Evolutionary conservation across 345 rosid species (phyloP), one percentile per base, ranked within the genome.

Genomic region (Populus tremula): DNA sequence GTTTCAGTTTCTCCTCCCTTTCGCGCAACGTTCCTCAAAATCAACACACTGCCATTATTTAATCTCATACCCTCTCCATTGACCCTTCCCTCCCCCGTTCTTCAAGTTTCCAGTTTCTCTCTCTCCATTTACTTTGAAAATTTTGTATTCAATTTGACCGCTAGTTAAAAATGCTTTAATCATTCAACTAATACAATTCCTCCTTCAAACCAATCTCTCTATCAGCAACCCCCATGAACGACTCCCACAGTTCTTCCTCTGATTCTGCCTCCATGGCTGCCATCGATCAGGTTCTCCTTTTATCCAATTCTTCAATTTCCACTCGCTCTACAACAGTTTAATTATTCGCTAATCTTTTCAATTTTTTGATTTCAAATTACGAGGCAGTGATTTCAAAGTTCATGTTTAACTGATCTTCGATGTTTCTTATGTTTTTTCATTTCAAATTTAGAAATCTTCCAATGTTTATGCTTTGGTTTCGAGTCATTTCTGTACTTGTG

Each of bases 231-330:
- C 83, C 84, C 86, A 95, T 95, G 98, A 89, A 85, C 85, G 97
- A 88, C 81, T 93, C 94, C 43, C 92, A 75, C 25, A 71, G 78
- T n/a, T 76, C 88, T 78, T 87, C 91, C 76, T 87, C 93, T 82
- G 86, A 84, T 79, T 82, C 87, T 80, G 87, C 91, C 66, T 90
- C 99, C 85, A 59, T 82, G 82, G 77, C 85, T 83, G 77, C 89
- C 82, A 85, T 80, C 67, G 93, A 90, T 79, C 93, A 88, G 98
- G 99, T 93, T 65, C 25, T 61, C 10, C 35, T 77, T 3, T n/a
- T 12, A n/a, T n/a, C 29, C 29, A 59, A 1, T 0, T n/a, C 27
- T 59, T 4, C 13, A 9, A 59, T 59, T 59, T 59, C 14, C 63
- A 21, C 14, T n/a, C 63, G 8, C 25, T 20, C 14, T 4, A 9